Evolutionary conservation across 2,329 filamentous ascomycete species (phyloP).

Genomic region (Ilyonectria robusta): DNA sequence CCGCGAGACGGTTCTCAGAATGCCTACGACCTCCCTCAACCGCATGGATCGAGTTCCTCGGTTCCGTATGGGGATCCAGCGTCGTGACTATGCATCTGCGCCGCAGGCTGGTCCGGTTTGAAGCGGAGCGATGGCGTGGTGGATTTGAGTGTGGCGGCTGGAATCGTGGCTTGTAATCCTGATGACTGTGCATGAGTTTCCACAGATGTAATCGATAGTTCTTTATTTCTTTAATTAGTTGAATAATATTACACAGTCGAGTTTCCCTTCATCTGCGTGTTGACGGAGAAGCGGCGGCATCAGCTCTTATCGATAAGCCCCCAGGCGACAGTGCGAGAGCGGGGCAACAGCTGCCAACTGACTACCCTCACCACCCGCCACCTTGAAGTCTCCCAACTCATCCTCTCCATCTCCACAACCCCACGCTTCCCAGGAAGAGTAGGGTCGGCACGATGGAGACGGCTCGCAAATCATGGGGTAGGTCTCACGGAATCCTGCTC

Average conservation of each 20-base stretch:
- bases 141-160: neutral
- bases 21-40: conserved; percentile 43
- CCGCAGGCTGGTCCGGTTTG: conserved; percentile 32
- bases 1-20: conserved; percentile 45
- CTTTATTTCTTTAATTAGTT: too few relatives aligned
- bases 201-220: neutral
- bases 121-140: neutral
- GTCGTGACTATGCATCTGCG: conserved; percentile 37
- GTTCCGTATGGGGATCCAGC: conserved; percentile 46
- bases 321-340: conserved; percentile 31
- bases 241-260: too few relatives aligned
- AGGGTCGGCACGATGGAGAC: conserved; percentile 46
- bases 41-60: conserved; percentile 45
- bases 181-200: too few relatives aligned
- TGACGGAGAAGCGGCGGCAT: neutral
- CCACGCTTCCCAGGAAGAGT: conserved; percentile 29
- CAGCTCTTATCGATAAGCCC: conserved; percentile 48
- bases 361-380: conserved; percentile 28
- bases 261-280: too few relatives aligned
- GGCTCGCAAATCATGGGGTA: conserved; percentile 52
- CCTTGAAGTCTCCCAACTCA: conserved; percentile 20
- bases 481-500: neutral
- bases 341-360: conserved; percentile 40
- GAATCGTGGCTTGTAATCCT: neutral
- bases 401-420: conserved; percentile 33